Evolutionary conservation across 208 protist species (phyloP).

Genomic region (Leishmania braziliensis): DNA sequence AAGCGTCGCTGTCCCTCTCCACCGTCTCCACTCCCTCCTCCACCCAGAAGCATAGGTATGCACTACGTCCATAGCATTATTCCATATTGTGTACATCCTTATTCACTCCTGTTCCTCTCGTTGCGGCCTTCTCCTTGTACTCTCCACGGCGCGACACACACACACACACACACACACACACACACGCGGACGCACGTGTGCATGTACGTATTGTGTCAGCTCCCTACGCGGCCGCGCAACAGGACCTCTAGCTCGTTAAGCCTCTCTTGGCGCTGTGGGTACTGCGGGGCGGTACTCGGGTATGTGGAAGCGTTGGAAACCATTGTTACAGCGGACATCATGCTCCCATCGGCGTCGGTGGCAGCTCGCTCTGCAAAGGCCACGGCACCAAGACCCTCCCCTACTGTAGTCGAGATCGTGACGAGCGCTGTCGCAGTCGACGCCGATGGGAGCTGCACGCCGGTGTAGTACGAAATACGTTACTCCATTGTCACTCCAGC

Average conservation of each 20-base stretch:
- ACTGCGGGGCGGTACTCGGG: not conserved
- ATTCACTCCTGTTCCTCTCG: not conserved
- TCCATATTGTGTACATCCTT: not conserved
- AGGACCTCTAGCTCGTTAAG: conserved; percentile 48
- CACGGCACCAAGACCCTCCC: not conserved
- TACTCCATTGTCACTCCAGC: conserved; percentile 4
- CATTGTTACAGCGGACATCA: not conserved
- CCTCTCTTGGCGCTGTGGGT: conserved; percentile 32
- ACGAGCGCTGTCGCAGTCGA: not conserved
- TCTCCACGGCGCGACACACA: not conserved
- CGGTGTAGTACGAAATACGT: conserved; percentile 27
- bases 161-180: conserved; percentile 2
- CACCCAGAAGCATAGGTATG: not conserved
- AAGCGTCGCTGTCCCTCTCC: not conserved
- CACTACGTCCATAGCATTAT: not conserved
- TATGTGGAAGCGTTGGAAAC: not conserved
- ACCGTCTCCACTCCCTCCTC: not conserved
- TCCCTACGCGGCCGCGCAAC: conserved; percentile 29
- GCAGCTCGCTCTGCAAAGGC: not conserved
- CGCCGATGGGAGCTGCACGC: not conserved
- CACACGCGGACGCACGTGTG: not conserved
- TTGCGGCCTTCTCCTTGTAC: not conserved
- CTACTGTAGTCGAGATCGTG: not conserved
- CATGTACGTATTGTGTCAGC: conserved; percentile 6
- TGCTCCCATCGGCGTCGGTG: not conserved